Evolutionary conservation across 345 rosid genomes (phyloP).

Genomic region (Citrus hindsii): DNA sequence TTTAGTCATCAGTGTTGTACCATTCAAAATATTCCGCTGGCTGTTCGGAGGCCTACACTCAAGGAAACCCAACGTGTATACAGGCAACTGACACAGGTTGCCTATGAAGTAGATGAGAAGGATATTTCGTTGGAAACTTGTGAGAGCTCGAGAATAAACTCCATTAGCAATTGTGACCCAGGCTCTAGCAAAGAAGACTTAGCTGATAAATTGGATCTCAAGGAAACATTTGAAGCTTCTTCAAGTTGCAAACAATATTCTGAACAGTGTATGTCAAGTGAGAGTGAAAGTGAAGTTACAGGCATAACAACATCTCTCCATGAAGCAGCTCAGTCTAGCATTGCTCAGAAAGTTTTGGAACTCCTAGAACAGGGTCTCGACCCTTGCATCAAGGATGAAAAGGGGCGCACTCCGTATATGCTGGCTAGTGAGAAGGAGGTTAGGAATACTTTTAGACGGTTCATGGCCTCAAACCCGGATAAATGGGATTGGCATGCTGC

Average conservation of each 20-base stretch:
- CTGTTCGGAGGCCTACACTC: constrained; percentile 79
- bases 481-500: constrained; percentile 97
- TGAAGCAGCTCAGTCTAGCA: constrained; percentile 65
- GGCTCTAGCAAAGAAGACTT: constrained; percentile 31
- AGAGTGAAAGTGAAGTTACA: constrained; percentile 31
- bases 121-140: constrained; percentile 20
- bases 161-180: constrained; percentile 18
- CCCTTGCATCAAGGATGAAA: constrained; percentile 82
- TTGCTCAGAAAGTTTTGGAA: constrained; percentile 57
- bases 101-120: constrained; percentile 53
- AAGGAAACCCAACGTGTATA: constrained; percentile 81
- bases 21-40: constrained; percentile 56
- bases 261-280: constrained; percentile 28
- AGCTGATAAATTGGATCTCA: constrained; percentile 21
- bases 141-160: constrained; percentile 25
- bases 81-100: constrained; percentile 62
- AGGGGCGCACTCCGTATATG: constrained; percentile 76
- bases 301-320: constrained; percentile 70
- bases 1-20: constrained; percentile 56
- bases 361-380: constrained; percentile 80
- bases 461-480: constrained; percentile 78
- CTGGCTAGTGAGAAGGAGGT: constrained; percentile 85
- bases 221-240: constrained; percentile 30
- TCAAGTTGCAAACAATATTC: constrained; percentile 29
- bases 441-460: constrained; percentile 81